A percentile compares a stretch with the other conserved stretches of the same genome.
phyloP scores from a whole-genome alignment of 176 grass and related monocot species.

The Lolium perenne region DNA sequence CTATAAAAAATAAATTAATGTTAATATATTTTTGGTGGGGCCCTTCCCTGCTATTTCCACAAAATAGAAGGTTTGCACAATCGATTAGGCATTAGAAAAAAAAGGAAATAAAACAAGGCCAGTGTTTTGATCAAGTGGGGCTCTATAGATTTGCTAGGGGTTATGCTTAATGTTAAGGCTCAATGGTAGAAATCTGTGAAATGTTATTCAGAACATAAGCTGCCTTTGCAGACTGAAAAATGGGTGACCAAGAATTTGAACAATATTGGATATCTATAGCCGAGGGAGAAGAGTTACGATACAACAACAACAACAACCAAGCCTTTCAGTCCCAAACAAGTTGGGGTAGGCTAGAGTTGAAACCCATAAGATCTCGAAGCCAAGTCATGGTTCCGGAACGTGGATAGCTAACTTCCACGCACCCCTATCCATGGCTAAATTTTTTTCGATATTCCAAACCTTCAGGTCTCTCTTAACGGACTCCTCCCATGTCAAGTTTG shows the following conservation, averaged over 20 bases:
- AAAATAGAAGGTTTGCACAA: not conserved
- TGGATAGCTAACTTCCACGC: no score
- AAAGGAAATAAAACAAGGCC: not conserved
- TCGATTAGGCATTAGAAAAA: not conserved
- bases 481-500: no score
- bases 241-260: not conserved
- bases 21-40: not conserved
- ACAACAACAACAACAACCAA: no score
- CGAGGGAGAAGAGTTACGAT: no score
- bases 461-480: no score
- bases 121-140: not conserved
- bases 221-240: not conserved
- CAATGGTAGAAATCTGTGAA: not conserved
- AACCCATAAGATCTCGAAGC: no score
- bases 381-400: no score
- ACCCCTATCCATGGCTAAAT: no score
- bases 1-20: not conserved
- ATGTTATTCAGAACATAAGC: not conserved
- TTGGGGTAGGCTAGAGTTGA: no score
- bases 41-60: not conserved
- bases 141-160: not conserved
- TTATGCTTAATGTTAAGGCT: constrained; percentile 1
- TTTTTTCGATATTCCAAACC: no score
- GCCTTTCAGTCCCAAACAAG: no score
- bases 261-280: not conserved